These are phyloP conservation scores for Pythium sp. DNA, from an alignment of 352 stramenopile species.

Conservation along the genomic window DNA sequence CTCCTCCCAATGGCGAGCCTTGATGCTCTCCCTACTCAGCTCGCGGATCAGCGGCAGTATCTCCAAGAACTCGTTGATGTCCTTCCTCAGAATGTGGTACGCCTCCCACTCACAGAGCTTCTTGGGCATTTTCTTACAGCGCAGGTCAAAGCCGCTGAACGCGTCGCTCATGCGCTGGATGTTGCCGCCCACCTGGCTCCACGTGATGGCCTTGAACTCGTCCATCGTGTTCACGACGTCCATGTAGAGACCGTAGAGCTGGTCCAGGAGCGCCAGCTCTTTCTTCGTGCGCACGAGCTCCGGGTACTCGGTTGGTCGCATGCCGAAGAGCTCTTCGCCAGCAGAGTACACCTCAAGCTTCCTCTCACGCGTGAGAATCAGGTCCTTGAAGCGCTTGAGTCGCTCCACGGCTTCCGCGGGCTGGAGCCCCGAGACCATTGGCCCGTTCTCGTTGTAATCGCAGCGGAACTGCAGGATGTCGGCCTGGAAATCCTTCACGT, in stretches of 20 bases:
- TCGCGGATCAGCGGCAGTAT: constrained; percentile 82
- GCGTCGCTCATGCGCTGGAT: constrained; percentile 65
- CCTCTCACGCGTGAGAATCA: constrained; percentile 66
- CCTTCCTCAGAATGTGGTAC: constrained; percentile 69
- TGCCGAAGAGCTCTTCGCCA: constrained; percentile 89
- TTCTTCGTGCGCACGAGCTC: constrained; percentile 88
- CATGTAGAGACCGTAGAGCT: constrained; percentile 88
- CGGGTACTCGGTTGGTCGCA: constrained; percentile 71
- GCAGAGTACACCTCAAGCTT: constrained; percentile 87
- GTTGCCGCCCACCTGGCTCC: constrained; percentile 52
- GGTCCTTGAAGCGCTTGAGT: constrained; percentile 84
- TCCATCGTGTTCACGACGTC: constrained; percentile 81
- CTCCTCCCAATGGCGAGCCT: constrained; percentile 86
- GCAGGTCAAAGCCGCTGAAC: constrained; percentile 56
- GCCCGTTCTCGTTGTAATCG: constrained; percentile 63
- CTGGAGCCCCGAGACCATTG: constrained; percentile 74
- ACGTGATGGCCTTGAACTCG: constrained; percentile 58
- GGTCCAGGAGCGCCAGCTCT: constrained; percentile 80
- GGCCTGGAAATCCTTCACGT: constrained; percentile 82
- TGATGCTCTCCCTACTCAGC: constrained; percentile 83
- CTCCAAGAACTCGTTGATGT: constrained; percentile 84
- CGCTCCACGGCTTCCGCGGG: constrained; percentile 80
- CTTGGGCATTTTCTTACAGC: constrained; percentile 84
- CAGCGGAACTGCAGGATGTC: constrained; percentile 66
- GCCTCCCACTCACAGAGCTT: constrained; percentile 85